Base-by-base conservation (phyloP, 768 basidiomycete species). In the Lactarius deliciosus region DNA sequence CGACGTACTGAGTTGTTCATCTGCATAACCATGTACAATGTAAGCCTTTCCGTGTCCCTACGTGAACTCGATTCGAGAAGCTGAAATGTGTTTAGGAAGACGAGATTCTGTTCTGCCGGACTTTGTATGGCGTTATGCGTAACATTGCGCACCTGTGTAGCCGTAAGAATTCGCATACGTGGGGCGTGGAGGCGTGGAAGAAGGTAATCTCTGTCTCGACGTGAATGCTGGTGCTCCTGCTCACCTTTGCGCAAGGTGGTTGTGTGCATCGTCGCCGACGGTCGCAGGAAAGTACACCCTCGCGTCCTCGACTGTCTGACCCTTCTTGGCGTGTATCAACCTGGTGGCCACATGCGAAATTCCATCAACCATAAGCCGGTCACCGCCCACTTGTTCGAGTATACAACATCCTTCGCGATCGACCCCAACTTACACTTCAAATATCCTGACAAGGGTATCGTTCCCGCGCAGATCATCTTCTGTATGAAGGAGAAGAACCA, bases 151-250 rank as follows among this genome's bases (percentile, higher is more conserved):
- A 91, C 76, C 79, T 92, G 22, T 92, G 91, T 73, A 86, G 91
- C 25, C 86, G 96, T 36, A 92, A 92, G 74, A 90, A 90, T 66
- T 94, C 91, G 11, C 91, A 93, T 72, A 97, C 94, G 5, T 98
- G 96, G 96, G 96, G 96, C 3, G 85, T 87, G 4, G 94, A 96
- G 55, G 90, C 94, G 5, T 98, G 96, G 96, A 94, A 98, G 77
- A 98, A 97, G 85, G 90, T 86, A 58, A 43, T 41, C 41, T 41
- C 41, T 6, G 41, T 58, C 38, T 38, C 57, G 56, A 45, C 18
- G 64, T 57, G 41, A 38, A 50, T 3, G 18, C 47, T 28, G 18
- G 61, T 22, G 8, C 41, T 18, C 11, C 22, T 16, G 20, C 66
- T 53, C 40, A 54, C 15, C 36, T 41, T 30, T 28, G 13, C 32